A percentile compares a stretch with the other conserved stretches of the same genome.
Evolutionary conservation across 805 yeast genomes (phyloP).

Genomic region (Nematodospora valgi): DNA sequence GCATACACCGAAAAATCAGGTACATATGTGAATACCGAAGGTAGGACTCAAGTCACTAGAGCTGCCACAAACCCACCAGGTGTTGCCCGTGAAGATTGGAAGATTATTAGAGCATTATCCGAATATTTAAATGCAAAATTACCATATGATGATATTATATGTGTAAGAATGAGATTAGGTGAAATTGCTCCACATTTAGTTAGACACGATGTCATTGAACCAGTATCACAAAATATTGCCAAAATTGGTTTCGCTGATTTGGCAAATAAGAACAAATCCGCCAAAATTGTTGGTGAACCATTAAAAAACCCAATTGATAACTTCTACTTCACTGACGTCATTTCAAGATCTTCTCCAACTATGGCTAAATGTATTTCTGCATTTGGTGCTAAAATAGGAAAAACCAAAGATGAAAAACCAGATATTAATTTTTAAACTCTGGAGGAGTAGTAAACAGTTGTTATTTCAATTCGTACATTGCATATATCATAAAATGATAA

Average conservation of each 20-base stretch:
- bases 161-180: conserved; percentile 64
- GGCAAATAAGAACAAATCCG: conserved; percentile 34
- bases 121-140: conserved; percentile 69
- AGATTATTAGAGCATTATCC: conserved; percentile 75
- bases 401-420: conserved; percentile 47
- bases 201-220: conserved; percentile 72
- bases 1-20: conserved; percentile 87
- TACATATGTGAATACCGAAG: conserved; percentile 86
- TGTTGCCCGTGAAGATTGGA: conserved; percentile 90
- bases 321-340: conserved; percentile 85
- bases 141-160: conserved; percentile 71
- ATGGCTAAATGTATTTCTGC: conserved; percentile 83
- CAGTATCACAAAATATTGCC: conserved; percentile 55
- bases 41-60: conserved; percentile 78
- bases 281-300: conserved; percentile 39
- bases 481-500: too few relatives aligned
- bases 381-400: conserved; percentile 65
- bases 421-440: conserved; percentile 32
- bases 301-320: conserved; percentile 73
- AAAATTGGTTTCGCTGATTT: conserved; percentile 53
- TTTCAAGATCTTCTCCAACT: conserved; percentile 82
- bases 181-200: conserved; percentile 80
- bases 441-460: background rate
- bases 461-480: background rate
- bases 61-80: conserved; percentile 90